phyloP scores from a whole-genome alignment of 345 rosid genomes.

The Hypericum androsaemum region DNA sequence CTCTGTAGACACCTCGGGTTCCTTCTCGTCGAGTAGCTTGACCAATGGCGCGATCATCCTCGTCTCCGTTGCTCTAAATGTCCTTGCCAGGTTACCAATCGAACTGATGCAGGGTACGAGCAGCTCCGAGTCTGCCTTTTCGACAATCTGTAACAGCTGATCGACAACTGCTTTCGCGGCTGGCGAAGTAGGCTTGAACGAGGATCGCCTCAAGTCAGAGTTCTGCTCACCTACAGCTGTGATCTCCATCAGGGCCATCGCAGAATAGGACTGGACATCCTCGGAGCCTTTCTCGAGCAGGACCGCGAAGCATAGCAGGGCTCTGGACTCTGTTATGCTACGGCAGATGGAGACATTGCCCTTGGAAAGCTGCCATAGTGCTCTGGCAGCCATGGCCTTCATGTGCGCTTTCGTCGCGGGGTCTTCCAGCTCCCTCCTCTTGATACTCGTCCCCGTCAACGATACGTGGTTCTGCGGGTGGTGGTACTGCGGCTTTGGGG shows the following conservation, averaged over 20 bases:
- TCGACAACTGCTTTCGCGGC: constrained; percentile 70
- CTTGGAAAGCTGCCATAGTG: constrained; percentile 55
- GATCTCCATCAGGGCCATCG: constrained; percentile 72
- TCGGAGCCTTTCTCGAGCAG: constrained; percentile 53
- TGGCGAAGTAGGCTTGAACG: constrained; percentile 71
- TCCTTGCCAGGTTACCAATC: constrained; percentile 64
- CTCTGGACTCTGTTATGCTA: constrained; percentile 63
- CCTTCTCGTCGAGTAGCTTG: constrained; percentile 59
- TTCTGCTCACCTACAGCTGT: constrained; percentile 50
- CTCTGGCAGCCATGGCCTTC: constrained; percentile 78
- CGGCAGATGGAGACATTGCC: constrained; percentile 50
- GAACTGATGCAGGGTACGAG: constrained; percentile 47
- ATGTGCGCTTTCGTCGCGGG: constrained; percentile 51
- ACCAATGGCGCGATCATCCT: constrained; percentile 54
- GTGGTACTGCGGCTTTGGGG: constrained; percentile 7
- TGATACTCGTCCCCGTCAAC: constrained; percentile 44
- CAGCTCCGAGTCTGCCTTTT: constrained; percentile 41
- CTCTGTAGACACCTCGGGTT: constrained; percentile 48
- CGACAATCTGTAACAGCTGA: constrained; percentile 39
- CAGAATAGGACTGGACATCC: constrained; percentile 53
- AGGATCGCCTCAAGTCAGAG: constrained; percentile 49
- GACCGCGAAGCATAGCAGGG: constrained; percentile 55
- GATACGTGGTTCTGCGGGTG: constrained; percentile 25
- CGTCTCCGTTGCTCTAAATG: constrained; percentile 64
- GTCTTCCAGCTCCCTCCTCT: constrained; percentile 52